These are phyloP conservation scores for Mycena latifolia DNA, from an alignment of 768 basidiomycete species.

Conservation along the genomic window DNA sequence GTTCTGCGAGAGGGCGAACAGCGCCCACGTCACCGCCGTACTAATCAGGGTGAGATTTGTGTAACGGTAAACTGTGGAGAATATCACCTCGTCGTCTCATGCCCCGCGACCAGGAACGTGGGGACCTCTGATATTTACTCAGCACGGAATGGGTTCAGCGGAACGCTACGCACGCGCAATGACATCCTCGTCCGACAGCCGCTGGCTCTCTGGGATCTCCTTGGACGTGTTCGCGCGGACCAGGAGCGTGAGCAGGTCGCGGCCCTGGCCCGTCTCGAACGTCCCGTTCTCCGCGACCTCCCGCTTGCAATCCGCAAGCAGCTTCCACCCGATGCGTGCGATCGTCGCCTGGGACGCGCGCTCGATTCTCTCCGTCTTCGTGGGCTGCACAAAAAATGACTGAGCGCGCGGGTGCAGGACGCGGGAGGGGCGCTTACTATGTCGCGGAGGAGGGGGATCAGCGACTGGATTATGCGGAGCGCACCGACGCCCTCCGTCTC, in stretches of 20 bases:
- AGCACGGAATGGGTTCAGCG: neutral
- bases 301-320: slow-evolving; percentile 63
- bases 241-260: slow-evolving; percentile 71
- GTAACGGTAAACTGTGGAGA: no score
- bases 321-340: slow-evolving; percentile 59
- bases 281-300: slow-evolving; percentile 44
- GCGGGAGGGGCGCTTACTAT: slow-evolving; percentile 41
- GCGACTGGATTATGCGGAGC: slow-evolving; percentile 39
- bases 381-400: slow-evolving; percentile 39
- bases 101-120: slow-evolving; percentile 51
- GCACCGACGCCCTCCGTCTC: slow-evolving; percentile 45
- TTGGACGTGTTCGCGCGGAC: slow-evolving; percentile 74
- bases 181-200: slow-evolving; percentile 72
- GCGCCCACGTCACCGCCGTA: slow-evolving; percentile 66
- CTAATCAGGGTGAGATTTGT: slow-evolving; percentile 36
- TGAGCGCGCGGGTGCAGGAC: no score
- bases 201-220: slow-evolving; percentile 65
- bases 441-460: slow-evolving; percentile 45
- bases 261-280: slow-evolving; percentile 45
- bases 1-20: slow-evolving; percentile 65
- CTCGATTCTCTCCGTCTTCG: slow-evolving; percentile 42
- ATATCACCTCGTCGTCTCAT: neutral
- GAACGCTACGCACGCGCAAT: slow-evolving; percentile 56
- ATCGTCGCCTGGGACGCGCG: slow-evolving; percentile 51
- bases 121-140: slow-evolving; percentile 58